Base-by-base conservation (phyloP, 2,329 filamentous ascomycete genomes). In the Emericellopsis cladophorae region DNA sequence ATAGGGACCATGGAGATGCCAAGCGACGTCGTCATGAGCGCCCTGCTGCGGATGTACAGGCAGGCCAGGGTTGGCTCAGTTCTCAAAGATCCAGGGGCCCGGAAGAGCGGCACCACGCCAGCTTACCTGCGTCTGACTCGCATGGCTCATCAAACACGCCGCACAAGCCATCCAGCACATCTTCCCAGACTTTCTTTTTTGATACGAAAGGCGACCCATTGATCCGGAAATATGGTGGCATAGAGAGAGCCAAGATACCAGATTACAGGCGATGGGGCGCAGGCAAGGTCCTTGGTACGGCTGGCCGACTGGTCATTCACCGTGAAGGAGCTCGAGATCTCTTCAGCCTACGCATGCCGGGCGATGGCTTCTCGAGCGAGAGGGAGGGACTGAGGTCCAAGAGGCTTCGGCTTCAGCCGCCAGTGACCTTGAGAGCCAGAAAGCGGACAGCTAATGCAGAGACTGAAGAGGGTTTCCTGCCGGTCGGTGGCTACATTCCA, bases 141-240 rank as follows among this genome's bases (percentile, higher is more conserved):
- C 26, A 21, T 18, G 5, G 29, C 14, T 18, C 26, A 40, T 32
- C 15, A 16, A 15, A 39, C 12, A 31, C 16, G 16, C 8, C 32
- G n/a, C 9, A n/a, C 33, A 23, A 14, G 33, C n/a, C 18, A 18
- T 21, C 5, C 6, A 11, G 14, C 8, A 8, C 38, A n/a, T 21
- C 31, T 15, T 44, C 42, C 6, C 39, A 41, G 24, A n/a, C 54
- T 4, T 89, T 76, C 55, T 51, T 76, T 36, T 52, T 84, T 40
- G 90, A 96, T 58, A 76, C 67, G 34, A 79, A 77, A 52, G 89
- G 90, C 0, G 90, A 96, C 51, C 65, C 71, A 5, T 71, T 87
- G 37, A 87, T 92, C 48, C 58, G 82, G 36, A 72, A 72, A 22
- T 95, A 89, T 55, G 85, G 84, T 2, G 72, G 75, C 23, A 70